Percentiles rank a stretch among this genome's conserved stretches.
Conservation (phyloP, 148 eudicot species). For the Cornus controversa region DNA sequence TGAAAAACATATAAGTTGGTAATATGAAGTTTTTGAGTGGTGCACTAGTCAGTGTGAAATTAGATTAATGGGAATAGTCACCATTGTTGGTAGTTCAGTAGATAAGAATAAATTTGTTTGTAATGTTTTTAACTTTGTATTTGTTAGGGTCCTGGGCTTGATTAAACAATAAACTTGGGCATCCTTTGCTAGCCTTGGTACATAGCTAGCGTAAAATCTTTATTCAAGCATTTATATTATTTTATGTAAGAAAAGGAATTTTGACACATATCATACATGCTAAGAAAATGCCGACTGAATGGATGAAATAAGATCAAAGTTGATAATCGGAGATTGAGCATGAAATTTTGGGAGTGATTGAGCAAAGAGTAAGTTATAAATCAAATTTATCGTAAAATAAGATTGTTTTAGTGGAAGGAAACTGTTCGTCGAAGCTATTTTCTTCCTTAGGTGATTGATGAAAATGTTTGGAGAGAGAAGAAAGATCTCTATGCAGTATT, state of each 20-base stretch:
- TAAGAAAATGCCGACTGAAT: neutral
- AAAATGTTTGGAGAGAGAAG: neutral
- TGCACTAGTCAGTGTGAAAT: neutral
- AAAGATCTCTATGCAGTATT: neutral
- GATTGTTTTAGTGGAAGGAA: neutral
- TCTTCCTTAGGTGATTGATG: neutral
- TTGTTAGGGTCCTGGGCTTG: neutral
- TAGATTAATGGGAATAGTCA: neutral
- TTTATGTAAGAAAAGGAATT: neutral
- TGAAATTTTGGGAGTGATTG: neutral
- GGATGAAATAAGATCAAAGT: neutral
- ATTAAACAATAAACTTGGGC: neutral
- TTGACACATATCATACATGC: neutral
- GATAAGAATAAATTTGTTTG: neutral
- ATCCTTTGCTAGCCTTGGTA: neutral
- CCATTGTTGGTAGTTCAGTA: neutral
- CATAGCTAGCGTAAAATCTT: neutral
- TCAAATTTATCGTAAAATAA: neutral
- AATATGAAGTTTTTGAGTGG: neutral
- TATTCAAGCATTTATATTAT: neutral
- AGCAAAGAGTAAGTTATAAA: neutral
- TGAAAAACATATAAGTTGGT: neutral
- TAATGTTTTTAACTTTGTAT: neutral
- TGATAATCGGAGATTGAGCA: neutral
- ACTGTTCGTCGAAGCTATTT: neutral